phyloP scores from a whole-genome alignment of 164 flowering plant species.

The Nymphaea thermarum region DNA sequence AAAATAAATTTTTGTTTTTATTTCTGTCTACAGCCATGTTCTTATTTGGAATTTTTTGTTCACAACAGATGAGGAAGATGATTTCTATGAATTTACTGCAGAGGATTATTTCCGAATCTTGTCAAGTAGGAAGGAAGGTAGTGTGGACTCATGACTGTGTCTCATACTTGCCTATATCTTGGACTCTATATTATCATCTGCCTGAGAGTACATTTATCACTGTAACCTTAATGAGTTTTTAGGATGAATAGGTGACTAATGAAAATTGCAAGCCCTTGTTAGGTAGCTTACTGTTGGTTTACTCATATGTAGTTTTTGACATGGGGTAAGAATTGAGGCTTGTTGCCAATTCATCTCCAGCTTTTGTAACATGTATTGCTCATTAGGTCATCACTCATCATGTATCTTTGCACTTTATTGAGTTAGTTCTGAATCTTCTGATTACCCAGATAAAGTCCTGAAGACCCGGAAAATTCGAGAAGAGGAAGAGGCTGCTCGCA shows the following conservation, averaged over 20 bases:
- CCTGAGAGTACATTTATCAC: background rate
- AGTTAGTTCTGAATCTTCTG: background rate
- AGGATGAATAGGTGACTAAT: background rate
- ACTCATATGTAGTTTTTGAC: background rate
- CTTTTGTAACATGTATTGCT: no score
- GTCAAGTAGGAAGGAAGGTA: conserved; percentile 74
- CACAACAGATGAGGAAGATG: conserved; percentile 62
- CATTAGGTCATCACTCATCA: no score
- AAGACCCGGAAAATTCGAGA: conserved; percentile 82
- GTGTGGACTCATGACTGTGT: background rate
- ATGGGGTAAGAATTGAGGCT: background rate
- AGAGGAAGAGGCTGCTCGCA: conserved; percentile 84
- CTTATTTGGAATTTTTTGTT: background rate
- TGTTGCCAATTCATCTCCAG: background rate
- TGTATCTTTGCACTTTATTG: background rate
- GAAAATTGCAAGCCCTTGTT: background rate
- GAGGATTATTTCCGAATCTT: conserved; percentile 63
- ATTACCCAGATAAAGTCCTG: conserved; percentile 46
- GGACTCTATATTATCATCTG: no score
- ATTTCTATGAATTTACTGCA: conserved; percentile 72
- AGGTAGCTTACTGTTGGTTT: background rate
- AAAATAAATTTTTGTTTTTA: background rate
- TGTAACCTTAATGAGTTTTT: background rate
- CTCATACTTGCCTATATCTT: no score
- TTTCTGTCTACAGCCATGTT: background rate